Evolutionary conservation across 2,329 filamentous ascomycete species (phyloP), one percentile per base, ranked within the genome.

Genomic region (Falciphora oryzae): DNA sequence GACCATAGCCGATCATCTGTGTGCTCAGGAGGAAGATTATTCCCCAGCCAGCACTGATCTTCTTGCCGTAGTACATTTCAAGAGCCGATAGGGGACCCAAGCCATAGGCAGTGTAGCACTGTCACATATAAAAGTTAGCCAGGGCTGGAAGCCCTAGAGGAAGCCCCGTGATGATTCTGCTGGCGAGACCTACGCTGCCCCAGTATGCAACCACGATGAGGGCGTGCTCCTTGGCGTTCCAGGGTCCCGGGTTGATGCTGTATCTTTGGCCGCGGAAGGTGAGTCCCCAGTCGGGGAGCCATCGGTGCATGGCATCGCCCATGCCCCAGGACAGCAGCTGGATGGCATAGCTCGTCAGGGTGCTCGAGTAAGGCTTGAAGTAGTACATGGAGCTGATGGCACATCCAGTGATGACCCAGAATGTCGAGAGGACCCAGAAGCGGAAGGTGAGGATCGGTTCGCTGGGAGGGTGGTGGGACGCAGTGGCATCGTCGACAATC

Each of bases 381-480:
- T 73, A 74, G 65, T 75, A 75, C 62, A 75, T 71, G 27, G 72
- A 70, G 16, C 72, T 71, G 22, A 74, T 70, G 31, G 68, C 70
- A 50, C 70, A 72, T 44, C 73, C 73, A 56, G 70, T 62, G 1
- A 72, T 61, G 8, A 74, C 72, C 73, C 73, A 75, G 38, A 75
- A 73, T 7, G 73, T 73, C 13, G 72, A 68, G 11, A 74, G 67
- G 28, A 73, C 57, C 66, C 69, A 74, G 66, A 73, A 75, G 25
- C 72, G 70, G 32, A 74, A 75, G 5, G 73, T 74, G n/a, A 75
- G 68, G 38, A 75, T 74, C 0, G 72, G 73, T 63, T 75, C 72
- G 32, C 69, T 72, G 28, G 22, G 7, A 2, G 22, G 44, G 13
- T 35, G 32, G 32, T 11, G 2, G 32, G 32, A 35, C 13, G 32